phyloP scores from a whole-genome alignment of 495 filamentous ascomycete species.

The Penicillium ochrochloron region DNA sequence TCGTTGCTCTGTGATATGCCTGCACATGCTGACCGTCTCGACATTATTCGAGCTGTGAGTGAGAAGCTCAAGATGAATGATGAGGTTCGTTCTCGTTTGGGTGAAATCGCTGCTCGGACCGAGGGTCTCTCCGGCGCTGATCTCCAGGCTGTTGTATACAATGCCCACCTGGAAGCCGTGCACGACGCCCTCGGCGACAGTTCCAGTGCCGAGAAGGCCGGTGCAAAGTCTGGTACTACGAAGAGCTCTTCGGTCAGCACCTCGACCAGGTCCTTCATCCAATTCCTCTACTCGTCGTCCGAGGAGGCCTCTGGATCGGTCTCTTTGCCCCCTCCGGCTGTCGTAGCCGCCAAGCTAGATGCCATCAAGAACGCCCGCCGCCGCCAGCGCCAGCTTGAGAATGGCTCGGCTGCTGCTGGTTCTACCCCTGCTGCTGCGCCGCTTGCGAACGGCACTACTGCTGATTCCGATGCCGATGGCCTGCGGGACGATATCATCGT shows the following conservation, averaged over 20 bases:
- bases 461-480: slow-evolving; percentile 35
- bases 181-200: slow-evolving; percentile 83
- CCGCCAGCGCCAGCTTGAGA: slow-evolving; percentile 57
- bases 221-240: slow-evolving; percentile 36
- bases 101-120: slow-evolving; percentile 74
- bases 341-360: slow-evolving; percentile 74
- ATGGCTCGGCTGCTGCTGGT: slow-evolving; percentile 40
- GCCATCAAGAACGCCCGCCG: slow-evolving; percentile 71
- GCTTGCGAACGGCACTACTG: slow-evolving; percentile 34
- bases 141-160: slow-evolving; percentile 92
- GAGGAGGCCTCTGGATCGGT: slow-evolving; percentile 51
- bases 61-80: slow-evolving; percentile 73
- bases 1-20: slow-evolving; percentile 89
- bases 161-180: slow-evolving; percentile 95
- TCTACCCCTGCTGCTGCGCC: slow-evolving; percentile 20
- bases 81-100: slow-evolving; percentile 55
- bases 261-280: slow-evolving; percentile 63
- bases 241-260: slow-evolving; percentile 37
- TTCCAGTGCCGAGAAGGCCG: slow-evolving; percentile 37
- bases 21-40: slow-evolving; percentile 72
- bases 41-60: slow-evolving; percentile 83
- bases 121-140: slow-evolving; percentile 96
- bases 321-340: slow-evolving; percentile 63
- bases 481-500: slow-evolving; percentile 76
- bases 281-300: slow-evolving; percentile 79